Evolutionary conservation across 306 rosid genomes (phyloP).

Genomic region (Medicago arabica): DNA sequence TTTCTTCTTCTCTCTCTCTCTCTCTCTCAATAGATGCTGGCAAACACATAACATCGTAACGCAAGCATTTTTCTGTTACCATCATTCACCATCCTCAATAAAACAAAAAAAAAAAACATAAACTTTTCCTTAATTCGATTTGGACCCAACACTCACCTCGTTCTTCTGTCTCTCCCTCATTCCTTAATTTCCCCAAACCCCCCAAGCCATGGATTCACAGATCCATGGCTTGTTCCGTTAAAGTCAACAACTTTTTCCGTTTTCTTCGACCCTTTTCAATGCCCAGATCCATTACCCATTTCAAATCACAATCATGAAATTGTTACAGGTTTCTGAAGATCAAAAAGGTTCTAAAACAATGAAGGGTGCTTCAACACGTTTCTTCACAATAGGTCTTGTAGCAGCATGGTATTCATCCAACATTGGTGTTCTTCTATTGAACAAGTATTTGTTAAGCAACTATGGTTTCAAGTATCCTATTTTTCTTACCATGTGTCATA

Average conservation of each 20-base stretch:
- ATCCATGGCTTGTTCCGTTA: slow-evolving; percentile 67
- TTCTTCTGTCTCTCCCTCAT: not conserved
- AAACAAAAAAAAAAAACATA: slow-evolving; percentile 19
- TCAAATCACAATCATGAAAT: slow-evolving; percentile 28
- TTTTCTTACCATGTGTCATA: slow-evolving; percentile 99
- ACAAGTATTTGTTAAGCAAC: slow-evolving; percentile 96
- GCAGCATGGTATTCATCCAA: slow-evolving; percentile 94
- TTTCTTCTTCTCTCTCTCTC: not conserved
- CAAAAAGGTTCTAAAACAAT: slow-evolving; percentile 39
- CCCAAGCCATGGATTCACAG: slow-evolving; percentile 64
- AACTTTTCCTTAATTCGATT: slow-evolving; percentile 39
- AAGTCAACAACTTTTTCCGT: slow-evolving; percentile 17
- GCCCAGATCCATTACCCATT: slow-evolving; percentile 47
- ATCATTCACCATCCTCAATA: slow-evolving; percentile 50
- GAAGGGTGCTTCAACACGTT: slow-evolving; percentile 72
- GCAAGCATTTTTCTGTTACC: slow-evolving; percentile 42
- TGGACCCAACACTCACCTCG: slow-evolving; percentile 29
- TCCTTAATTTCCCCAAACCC: slow-evolving; percentile 31
- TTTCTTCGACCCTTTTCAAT: slow-evolving; percentile 34
- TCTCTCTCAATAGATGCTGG: slow-evolving; percentile 16
- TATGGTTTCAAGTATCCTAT: slow-evolving; percentile 98
- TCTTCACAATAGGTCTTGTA: slow-evolving; percentile 90
- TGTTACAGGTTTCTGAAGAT: slow-evolving; percentile 52
- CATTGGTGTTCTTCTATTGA: slow-evolving; percentile 95
- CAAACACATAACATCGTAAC: slow-evolving; percentile 27